Base-by-base conservation (phyloP, 306 rosid species). In the Cyclanthera cordifolia region DNA sequence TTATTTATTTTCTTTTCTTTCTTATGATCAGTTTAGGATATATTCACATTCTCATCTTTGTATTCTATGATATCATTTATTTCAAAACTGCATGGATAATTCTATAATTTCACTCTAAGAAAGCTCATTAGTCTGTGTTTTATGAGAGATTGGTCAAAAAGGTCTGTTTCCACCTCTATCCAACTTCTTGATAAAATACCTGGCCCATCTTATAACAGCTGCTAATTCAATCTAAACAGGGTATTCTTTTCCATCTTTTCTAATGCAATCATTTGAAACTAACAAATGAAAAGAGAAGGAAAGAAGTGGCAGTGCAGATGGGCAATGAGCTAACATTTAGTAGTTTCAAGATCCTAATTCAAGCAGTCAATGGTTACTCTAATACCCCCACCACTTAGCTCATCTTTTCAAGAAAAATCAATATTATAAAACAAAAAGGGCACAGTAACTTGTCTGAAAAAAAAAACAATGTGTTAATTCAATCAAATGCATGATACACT, bases 41-140 rank as follows among this genome's bases (percentile, higher is more conserved):
- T 60, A 60, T 63, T 63, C 69, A 34, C 67, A 63, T 63, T 60
- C 67, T 34, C 28, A 39, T 19, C 49, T 61, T 17, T 19, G 25
- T 39, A 34, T 39, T 61, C 50, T 37, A 34, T 61, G 30, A 19
- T 34, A 34, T 61, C 17, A 11, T 39, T 39, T 41, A 61, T 39
- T 19, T 37, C 28, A 64, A 64, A 41, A n/a, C 17, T 37, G 30
- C 50, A 37, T 37, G 49, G 30, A 50, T n/a, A n/a, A n/a, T n/a
- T 61, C 68, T 20, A 39, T 13, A 61, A 4, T 11, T 19, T 61
- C 50, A 61, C 16, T 60, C 28, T 20, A 61, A 37, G 12, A n/a
- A 61, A 61, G 30, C 27, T 39, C 50, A 61, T 61, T 39, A 19
- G n/a, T n/a, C 17, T 59, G 43, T 57, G 39, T 57, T 57, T 27